Evolutionary conservation across 225 moss, liverwort and hornwort genomes (phyloP).

Genomic region (Pseudoscleropodium purum): DNA sequence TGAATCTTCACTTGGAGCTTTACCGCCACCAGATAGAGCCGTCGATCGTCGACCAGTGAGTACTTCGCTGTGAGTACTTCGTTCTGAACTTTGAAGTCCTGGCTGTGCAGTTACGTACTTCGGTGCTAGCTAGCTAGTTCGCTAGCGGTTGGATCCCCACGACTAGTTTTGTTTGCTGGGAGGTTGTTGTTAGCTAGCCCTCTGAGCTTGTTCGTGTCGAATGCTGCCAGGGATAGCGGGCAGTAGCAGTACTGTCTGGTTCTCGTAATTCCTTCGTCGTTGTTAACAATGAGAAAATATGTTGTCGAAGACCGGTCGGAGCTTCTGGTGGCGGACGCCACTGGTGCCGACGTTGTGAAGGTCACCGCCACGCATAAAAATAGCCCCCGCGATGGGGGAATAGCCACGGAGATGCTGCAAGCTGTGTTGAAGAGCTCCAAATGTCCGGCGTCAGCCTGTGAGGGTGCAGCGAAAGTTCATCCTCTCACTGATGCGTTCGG

Average conservation of each 20-base stretch:
- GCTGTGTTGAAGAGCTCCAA: constrained; percentile 17
- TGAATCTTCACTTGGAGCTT: neutral
- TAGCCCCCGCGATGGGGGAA: neutral
- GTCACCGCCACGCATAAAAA: neutral
- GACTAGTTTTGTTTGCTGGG: neutral
- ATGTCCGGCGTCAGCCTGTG: neutral
- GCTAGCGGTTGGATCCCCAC: neutral
- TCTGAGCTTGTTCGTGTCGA: neutral
- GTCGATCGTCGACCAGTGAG: neutral
- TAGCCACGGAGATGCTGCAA: constrained; percentile 20
- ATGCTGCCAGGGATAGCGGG: neutral
- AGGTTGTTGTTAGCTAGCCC: neutral
- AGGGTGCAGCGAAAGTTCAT: neutral
- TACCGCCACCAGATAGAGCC: neutral
- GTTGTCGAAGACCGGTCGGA: neutral
- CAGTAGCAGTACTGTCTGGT: neutral
- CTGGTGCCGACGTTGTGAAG: neutral
- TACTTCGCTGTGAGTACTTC: neutral
- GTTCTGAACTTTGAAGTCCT: neutral
- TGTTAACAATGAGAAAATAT: neutral
- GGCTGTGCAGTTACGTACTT: neutral
- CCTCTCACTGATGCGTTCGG: neutral
- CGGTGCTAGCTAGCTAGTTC: neutral
- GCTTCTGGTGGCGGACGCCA: neutral
- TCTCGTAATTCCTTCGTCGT: neutral